phyloP scores from a whole-genome alignment of 2,329 filamentous ascomycete genomes.

The Anthostomella pinea region DNA sequence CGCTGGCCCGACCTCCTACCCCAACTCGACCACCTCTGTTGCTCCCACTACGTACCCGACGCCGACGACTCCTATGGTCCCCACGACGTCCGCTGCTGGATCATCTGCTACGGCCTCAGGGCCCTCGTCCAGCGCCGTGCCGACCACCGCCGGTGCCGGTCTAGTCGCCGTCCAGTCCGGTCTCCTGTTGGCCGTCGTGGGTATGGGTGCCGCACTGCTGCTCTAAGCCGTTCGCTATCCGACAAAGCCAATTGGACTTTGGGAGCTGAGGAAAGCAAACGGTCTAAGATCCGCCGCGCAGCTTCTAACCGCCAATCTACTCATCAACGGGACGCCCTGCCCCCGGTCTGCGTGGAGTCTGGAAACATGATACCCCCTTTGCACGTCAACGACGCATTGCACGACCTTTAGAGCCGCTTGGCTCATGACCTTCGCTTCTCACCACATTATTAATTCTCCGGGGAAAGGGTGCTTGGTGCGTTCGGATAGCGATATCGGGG shows the following conservation, averaged over 20 bases:
- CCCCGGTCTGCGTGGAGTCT: no score
- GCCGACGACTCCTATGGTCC: no score
- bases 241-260: no score
- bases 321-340: no score
- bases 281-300: no score
- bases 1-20: conserved; percentile 22
- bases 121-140: conserved; percentile 10
- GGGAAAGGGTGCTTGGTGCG: conserved; percentile 16
- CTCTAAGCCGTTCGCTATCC: conserved; percentile 13
- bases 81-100: neutral
- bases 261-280: no score
- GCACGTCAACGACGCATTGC: no score
- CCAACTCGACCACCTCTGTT: conserved; percentile 18
- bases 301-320: no score
- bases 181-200: conserved; percentile 26
- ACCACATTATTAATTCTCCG: conserved; percentile 14
- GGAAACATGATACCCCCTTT: no score
- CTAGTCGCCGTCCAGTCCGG: conserved; percentile 24
- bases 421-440: conserved; percentile 9
- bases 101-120: conserved; percentile 6
- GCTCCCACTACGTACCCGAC: conserved; percentile 15
- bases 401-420: no score
- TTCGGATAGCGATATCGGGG: conserved; percentile 13
- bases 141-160: conserved; percentile 22
- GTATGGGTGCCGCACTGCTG: conserved; percentile 26